Evolutionary conservation across 352 stramenopile genomes (phyloP).

Genomic region (Globisporangium polare): DNA sequence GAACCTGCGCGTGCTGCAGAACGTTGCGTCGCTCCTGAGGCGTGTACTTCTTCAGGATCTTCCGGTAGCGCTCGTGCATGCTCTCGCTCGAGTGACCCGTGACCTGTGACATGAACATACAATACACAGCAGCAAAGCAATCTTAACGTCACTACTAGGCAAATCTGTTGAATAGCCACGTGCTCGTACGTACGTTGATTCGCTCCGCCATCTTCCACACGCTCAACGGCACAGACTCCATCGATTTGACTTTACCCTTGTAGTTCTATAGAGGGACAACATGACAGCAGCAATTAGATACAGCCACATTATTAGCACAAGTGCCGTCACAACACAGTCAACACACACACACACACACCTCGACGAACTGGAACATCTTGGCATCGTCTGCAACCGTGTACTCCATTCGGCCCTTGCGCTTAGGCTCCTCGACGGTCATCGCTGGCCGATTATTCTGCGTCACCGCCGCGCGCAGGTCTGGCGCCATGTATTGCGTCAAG

Average conservation of each 20-base stretch:
- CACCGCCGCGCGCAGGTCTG: neutral
- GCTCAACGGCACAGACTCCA: constrained; percentile 17
- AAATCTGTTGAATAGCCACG: too few relatives aligned
- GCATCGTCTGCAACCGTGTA: constrained; percentile 45
- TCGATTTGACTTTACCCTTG: constrained; percentile 1
- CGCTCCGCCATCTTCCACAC: constrained; percentile 32
- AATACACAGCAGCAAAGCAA: neutral
- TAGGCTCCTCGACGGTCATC: constrained; percentile 8
- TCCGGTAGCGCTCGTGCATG: constrained; percentile 57
- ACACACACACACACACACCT: constrained; percentile 11
- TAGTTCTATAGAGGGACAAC: constrained; percentile 1
- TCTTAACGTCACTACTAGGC: neutral
- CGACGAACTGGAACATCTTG: constrained; percentile 43
- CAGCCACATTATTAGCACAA: neutral
- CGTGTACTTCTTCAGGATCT: constrained; percentile 36
- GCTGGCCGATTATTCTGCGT: neutral
- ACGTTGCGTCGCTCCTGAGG: constrained; percentile 27
- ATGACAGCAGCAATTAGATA: neutral
- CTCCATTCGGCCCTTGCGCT: neutral
- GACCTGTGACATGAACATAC: constrained; percentile 16
- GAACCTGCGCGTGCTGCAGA: constrained; percentile 27
- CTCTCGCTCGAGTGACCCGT: constrained; percentile 32
- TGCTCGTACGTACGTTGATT: constrained; percentile 4
- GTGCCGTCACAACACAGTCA: neutral
- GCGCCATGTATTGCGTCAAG: constrained; percentile 31